These are phyloP conservation scores for Wickerhamiella nectarea DNA, from an alignment of 805 yeast genomes.

Conservation along the genomic window DNA sequence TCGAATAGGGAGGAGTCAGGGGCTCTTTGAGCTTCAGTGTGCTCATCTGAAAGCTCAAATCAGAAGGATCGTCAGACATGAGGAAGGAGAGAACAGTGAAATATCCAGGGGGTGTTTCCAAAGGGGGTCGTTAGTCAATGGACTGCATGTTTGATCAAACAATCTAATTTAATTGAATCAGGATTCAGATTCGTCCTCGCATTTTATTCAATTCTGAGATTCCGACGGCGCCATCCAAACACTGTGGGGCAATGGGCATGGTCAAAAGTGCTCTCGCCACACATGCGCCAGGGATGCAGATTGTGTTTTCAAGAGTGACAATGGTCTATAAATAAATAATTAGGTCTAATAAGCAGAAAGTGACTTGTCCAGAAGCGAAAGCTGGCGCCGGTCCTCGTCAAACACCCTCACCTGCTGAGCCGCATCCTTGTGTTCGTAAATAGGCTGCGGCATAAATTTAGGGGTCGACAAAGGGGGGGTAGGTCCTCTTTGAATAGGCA, in stretches of 20 bases:
- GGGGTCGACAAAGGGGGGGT: background rate
- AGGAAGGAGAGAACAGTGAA: background rate
- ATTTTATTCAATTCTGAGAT: too few species aligned
- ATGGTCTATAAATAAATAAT: conserved; percentile 2
- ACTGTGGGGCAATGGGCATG: too few species aligned
- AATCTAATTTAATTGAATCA: background rate
- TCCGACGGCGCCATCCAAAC: too few species aligned
- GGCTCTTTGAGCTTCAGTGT: conserved; percentile 8
- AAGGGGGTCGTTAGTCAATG: background rate
- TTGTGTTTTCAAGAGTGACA: too few species aligned
- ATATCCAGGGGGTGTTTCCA: background rate
- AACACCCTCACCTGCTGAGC: background rate
- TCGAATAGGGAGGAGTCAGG: conserved; percentile 5
- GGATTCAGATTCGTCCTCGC: too few species aligned
- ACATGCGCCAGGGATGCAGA: too few species aligned
- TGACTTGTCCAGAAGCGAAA: conserved; percentile 9
- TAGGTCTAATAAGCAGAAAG: conserved; percentile 5
- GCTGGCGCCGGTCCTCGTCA: conserved; percentile 12
- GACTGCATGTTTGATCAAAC: background rate
- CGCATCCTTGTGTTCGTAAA: background rate
- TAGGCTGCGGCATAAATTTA: background rate
- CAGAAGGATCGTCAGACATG: conserved; percentile 3
- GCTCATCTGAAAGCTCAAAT: conserved; percentile 1
- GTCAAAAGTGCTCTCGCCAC: too few species aligned
- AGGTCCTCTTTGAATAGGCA: background rate